phyloP scores from a whole-genome alignment of 1,284 basidiomycete genomes.

The Pyrrhoderma lamaoense region DNA sequence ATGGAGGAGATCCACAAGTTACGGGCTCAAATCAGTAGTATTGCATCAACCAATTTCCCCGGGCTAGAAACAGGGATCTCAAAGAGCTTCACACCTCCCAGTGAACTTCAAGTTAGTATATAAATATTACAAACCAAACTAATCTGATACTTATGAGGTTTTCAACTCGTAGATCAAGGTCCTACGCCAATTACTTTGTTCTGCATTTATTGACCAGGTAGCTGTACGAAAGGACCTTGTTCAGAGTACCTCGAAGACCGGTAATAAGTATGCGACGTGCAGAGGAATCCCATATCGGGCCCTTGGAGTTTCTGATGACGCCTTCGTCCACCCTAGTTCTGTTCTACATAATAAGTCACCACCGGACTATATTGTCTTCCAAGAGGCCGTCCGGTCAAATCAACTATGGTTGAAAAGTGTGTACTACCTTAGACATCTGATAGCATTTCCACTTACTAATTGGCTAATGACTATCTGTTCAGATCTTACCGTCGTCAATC shows the following conservation, averaged over 20 bases:
- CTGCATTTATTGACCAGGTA: slow-evolving; percentile 94
- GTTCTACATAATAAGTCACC: slow-evolving; percentile 65
- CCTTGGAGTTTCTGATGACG: slow-evolving; percentile 77
- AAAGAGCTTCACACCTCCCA: slow-evolving; percentile 64
- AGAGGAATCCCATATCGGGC: slow-evolving; percentile 83
- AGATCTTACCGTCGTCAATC: slow-evolving; percentile 84
- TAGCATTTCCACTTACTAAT: neutral
- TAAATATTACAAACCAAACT: slow-evolving; percentile 9
- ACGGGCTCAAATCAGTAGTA: slow-evolving; percentile 82
- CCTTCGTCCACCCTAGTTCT: slow-evolving; percentile 90
- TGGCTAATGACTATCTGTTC: slow-evolving; percentile 14
- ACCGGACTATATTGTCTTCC: slow-evolving; percentile 84
- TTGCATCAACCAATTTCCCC: slow-evolving; percentile 69
- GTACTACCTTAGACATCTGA: slow-evolving; percentile 16
- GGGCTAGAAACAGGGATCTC: slow-evolving; percentile 51
- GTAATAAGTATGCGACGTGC: slow-evolving; percentile 65
- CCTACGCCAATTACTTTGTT: slow-evolving; percentile 81
- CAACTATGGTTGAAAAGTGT: slow-evolving; percentile 79
- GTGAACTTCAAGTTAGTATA: slow-evolving; percentile 54
- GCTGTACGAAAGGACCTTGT: slow-evolving; percentile 87
- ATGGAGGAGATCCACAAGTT: slow-evolving; percentile 99
- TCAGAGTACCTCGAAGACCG: slow-evolving; percentile 47
- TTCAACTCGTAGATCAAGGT: slow-evolving; percentile 66
- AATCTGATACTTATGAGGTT: slow-evolving; percentile 18
- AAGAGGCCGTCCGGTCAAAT: slow-evolving; percentile 72